Evolutionary conservation across 2,329 filamentous ascomycete genomes (phyloP).

Genomic region (Teratosphaeria pseudoeucalypti): DNA sequence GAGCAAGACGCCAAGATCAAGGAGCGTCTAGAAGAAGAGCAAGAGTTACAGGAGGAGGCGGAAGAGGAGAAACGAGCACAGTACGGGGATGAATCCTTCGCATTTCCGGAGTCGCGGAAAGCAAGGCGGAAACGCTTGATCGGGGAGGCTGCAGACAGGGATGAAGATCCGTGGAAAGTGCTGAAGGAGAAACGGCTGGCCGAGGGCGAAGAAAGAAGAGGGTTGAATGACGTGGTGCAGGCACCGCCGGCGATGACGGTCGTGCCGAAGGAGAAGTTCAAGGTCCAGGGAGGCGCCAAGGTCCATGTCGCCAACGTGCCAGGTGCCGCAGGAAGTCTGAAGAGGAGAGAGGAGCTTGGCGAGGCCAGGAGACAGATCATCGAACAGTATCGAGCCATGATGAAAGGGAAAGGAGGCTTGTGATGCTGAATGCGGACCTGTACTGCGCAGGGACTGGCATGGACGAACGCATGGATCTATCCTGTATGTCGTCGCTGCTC

Average conservation of each 20-base stretch:
- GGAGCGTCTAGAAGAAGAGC: slow-evolving; percentile 64
- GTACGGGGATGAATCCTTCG: slow-evolving; percentile 51
- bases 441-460: background rate
- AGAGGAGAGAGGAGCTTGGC: slow-evolving; percentile 63
- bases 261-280: slow-evolving; percentile 52
- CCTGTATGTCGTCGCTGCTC: no score
- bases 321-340: slow-evolving; percentile 58
- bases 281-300: slow-evolving; percentile 52
- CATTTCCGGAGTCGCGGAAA: slow-evolving; percentile 36
- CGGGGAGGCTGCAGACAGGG: slow-evolving; percentile 30
- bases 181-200: slow-evolving; percentile 58
- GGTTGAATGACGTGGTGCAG: slow-evolving; percentile 51
- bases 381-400: slow-evolving; percentile 61
- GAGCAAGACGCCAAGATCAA: slow-evolving; percentile 70
- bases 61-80: slow-evolving; percentile 53
- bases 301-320: slow-evolving; percentile 61
- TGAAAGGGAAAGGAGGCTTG: slow-evolving; percentile 29
- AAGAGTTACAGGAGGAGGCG: slow-evolving; percentile 52
- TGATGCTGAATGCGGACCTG: background rate
- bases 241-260: slow-evolving; percentile 66
- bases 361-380: slow-evolving; percentile 60
- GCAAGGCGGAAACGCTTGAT: slow-evolving; percentile 35
- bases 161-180: slow-evolving; percentile 66
- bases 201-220: slow-evolving; percentile 20
- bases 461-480: no score